A percentile compares a stretch with the other conserved stretches of the same genome.
phyloP scores from a whole-genome alignment of 345 rosid species.

The Rhodamnia argentea region DNA sequence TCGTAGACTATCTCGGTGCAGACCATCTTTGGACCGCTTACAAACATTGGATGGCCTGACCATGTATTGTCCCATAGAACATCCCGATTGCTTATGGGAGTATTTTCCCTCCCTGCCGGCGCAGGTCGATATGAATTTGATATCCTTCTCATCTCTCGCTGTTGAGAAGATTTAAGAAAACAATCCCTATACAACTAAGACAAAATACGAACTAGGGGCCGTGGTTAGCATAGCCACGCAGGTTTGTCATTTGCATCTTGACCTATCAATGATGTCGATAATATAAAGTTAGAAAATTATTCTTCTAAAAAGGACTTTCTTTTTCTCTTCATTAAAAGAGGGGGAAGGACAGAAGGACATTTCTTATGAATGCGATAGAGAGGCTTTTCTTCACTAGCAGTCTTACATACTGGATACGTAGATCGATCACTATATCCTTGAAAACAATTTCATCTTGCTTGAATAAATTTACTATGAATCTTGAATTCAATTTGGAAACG shows the following conservation, averaged over 20 bases:
- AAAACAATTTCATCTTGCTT: neutral
- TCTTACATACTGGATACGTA: neutral
- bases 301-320: neutral
- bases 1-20: neutral
- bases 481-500: no score
- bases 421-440: neutral
- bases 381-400: neutral
- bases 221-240: neutral
- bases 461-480: no score
- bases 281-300: neutral
- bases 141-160: neutral
- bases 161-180: neutral
- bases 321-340: neutral
- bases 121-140: neutral
- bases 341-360: neutral
- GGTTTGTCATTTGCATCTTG: neutral
- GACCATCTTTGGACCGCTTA: neutral
- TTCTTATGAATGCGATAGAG: neutral
- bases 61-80: neutral
- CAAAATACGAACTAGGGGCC: neutral
- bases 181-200: neutral
- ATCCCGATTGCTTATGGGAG: neutral
- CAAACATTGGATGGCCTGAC: neutral
- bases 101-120: neutral
- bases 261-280: neutral